phyloP scores from a whole-genome alignment of 2,329 filamentous ascomycete species.

The Ceratocystis papillata region DNA sequence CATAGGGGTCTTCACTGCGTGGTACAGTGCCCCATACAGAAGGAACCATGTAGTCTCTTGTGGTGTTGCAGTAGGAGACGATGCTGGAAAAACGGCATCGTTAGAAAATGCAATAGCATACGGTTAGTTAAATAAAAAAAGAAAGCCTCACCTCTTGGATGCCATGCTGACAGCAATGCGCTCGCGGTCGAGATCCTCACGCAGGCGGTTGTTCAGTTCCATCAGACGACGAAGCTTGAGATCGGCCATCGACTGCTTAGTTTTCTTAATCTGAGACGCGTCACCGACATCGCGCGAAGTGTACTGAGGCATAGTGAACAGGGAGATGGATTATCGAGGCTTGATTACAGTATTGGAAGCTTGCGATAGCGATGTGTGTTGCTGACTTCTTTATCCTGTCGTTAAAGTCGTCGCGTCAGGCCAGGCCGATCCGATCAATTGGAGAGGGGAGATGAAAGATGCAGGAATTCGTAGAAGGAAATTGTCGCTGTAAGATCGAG shows the following conservation, averaged over 20 bases:
- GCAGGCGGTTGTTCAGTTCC: constrained; percentile 89
- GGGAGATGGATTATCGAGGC: not conserved
- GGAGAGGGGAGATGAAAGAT: not conserved
- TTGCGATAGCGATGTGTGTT: not conserved
- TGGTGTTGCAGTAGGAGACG: constrained; percentile 96
- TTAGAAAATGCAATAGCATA: constrained; percentile 1
- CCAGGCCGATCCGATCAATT: not conserved
- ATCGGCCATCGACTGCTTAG: constrained; percentile 99
- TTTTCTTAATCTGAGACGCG: constrained; percentile 66
- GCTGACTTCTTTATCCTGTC: not conserved
- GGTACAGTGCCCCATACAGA: constrained; percentile 93
- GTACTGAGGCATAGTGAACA: constrained; percentile 51
- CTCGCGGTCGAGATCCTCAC: constrained; percentile 90
- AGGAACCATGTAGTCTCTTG: constrained; percentile 97
- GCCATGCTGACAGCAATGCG: constrained; percentile 93
- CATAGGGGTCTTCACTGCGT: constrained; percentile 95
- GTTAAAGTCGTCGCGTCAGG: constrained; percentile 12
- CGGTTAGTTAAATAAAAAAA: constrained; percentile 15
- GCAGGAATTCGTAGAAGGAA: not conserved
- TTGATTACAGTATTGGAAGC: not conserved
- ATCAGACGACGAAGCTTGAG: constrained; percentile 92
- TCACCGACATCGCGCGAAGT: constrained; percentile 57
- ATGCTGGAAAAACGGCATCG: constrained; percentile 47
- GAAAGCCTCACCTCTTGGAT: constrained; percentile 61
- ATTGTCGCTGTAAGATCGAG: not conserved